Base-by-base conservation (phyloP, 495 filamentous ascomycete genomes). In the Rusavskia elegans region DNA sequence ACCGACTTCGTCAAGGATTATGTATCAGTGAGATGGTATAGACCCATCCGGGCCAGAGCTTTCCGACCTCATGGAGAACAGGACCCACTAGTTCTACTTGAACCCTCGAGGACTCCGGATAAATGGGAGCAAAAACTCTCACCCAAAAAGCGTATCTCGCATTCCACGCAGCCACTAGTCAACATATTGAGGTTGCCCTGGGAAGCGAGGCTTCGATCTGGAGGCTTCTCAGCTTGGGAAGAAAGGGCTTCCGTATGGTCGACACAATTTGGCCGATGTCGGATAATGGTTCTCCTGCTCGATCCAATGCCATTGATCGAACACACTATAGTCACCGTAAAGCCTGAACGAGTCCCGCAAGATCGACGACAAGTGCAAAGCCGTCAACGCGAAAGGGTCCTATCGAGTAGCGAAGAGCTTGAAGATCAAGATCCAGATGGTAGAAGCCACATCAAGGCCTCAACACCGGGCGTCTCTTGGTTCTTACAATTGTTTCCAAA, bases 191-290 rank as follows among this genome's bases (percentile, higher is more conserved):
- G 52, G 29, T 36, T 13, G 23, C 41, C 23, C 16, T 54, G 52
- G 52, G 25, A 38, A 19, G 36, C 30, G 6, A 49, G 11, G 2
- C 48, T 38, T 17, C 29, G 29, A 8, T 32, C 25, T 2, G 45
- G 41, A 23, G 20, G 29, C 17, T 39, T 49, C 36, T 19, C 37
- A 1, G 52, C 52, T 8, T 54, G 52, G 52, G 52, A 54, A 20
- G 52, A 54, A 38, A 48, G 25, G 44, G 52, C 52, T 32, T 49
- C 52, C 2, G 16, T 54, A n/a, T 54, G 52, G 52, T 40, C 10
- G 14, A 37, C 20, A 16, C 30, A 54, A 19, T 9, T 10, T 20
- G 21, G 5, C 16, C n/a, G 8, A 1, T 49, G 20, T 27, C 30
- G 39, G 11, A 25, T 54, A 25, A 25, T 46, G 13, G 14, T 54